Evolutionary conservation across 2,329 filamentous ascomycete species (phyloP).

Genomic region (Talaromyces sp.): DNA sequence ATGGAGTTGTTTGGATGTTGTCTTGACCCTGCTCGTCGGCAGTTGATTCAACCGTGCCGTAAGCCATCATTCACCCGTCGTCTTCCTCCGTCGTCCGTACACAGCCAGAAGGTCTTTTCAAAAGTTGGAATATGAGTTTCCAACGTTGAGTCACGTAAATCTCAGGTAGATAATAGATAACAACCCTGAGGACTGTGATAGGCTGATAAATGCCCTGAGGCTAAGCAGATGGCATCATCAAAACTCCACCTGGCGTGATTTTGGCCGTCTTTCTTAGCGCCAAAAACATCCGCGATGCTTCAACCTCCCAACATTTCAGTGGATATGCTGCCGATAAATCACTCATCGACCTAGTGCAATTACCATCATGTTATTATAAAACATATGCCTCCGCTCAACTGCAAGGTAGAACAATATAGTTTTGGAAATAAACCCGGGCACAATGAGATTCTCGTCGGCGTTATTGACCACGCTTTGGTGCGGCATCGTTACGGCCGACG

Average conservation of each 20-base stretch:
- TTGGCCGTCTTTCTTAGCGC: not conserved
- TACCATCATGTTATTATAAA: not conserved
- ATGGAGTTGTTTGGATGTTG: not conserved
- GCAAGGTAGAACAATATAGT: not conserved
- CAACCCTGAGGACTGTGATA: not conserved
- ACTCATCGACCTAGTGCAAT: not conserved
- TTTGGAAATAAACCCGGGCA: not conserved
- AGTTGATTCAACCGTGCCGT: not conserved
- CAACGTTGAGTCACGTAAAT: not conserved
- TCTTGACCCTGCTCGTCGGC: not conserved
- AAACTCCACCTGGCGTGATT: slow-evolving; percentile 1
- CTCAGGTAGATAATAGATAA: not conserved
- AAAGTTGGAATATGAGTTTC: not conserved
- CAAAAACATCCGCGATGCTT: not conserved
- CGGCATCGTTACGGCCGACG: not conserved
- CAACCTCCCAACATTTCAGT: not conserved
- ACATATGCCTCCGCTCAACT: not conserved
- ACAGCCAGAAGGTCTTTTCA: not conserved
- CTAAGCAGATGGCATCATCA: not conserved
- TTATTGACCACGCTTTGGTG: not conserved
- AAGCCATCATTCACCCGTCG: not conserved
- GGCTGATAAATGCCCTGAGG: not conserved
- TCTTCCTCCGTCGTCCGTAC: not conserved
- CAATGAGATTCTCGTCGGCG: not conserved
- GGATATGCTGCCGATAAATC: not conserved